A percentile compares a stretch with the other conserved stretches of the same genome.
Conservation (phyloP, 371 early-diverging fungal species). For the Mucor piriformis region DNA sequence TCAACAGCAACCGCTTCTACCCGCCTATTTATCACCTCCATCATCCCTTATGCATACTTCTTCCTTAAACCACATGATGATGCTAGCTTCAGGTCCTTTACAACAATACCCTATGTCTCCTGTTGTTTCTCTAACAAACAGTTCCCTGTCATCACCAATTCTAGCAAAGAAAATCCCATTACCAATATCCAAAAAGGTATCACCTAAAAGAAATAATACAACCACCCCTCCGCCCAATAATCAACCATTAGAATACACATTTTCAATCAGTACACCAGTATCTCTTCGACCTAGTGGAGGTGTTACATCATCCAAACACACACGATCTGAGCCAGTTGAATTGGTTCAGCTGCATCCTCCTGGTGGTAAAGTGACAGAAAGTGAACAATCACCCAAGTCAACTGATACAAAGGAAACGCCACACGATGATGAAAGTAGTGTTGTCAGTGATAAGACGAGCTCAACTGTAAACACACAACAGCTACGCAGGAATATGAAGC, state of each 20-base stretch:
- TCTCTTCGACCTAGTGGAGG: conserved; percentile 25
- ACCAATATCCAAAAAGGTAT: conserved; percentile 1
- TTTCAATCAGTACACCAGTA: conserved; percentile 44
- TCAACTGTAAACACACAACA: conserved; percentile 9
- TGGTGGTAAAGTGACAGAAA: not conserved
- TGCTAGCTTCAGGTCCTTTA: conserved; percentile 4
- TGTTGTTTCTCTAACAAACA: conserved; percentile 4
- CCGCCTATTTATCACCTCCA: conserved; percentile 7
- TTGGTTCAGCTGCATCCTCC: conserved; percentile 27
- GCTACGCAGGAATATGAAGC: conserved; percentile 14
- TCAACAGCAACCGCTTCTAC: conserved; percentile 7
- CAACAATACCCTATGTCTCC: conserved; percentile 18
- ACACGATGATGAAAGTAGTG: conserved; percentile 11
- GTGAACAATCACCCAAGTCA: too few relatives aligned
- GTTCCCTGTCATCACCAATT: not conserved
- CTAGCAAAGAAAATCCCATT: not conserved
- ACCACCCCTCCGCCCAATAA: conserved; percentile 4
- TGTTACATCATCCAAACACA: conserved; percentile 7
- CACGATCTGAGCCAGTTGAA: conserved; percentile 19
- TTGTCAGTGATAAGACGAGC: conserved; percentile 3
- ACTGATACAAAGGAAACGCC: too few relatives aligned
- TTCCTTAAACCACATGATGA: conserved; percentile 7
- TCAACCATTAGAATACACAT: conserved; percentile 38
- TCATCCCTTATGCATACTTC: not conserved
- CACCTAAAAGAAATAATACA: not conserved